Evolutionary conservation across 305 asterid species (phyloP).

Genomic region (Euphrasia arctica): DNA sequence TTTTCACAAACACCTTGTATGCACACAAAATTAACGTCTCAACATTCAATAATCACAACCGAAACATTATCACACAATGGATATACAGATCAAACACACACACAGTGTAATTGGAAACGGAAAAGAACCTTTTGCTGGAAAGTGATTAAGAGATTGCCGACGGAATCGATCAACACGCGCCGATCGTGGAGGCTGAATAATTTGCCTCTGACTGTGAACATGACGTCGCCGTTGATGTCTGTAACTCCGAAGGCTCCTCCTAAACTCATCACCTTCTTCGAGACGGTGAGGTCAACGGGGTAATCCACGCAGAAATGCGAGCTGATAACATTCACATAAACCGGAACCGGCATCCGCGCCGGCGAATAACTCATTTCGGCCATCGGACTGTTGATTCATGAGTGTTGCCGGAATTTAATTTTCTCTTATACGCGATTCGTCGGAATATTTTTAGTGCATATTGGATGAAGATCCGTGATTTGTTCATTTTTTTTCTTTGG

Average conservation of each 20-base stretch:
- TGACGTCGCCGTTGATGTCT: conserved; percentile 49
- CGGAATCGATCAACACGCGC: conserved; percentile 55
- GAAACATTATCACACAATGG: background rate
- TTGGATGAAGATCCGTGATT: too few species aligned
- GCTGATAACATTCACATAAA: conserved; percentile 41
- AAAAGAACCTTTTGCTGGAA: conserved; percentile 61
- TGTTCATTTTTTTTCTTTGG: too few species aligned
- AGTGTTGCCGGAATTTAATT: too few species aligned
- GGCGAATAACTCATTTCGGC: conserved; percentile 34
- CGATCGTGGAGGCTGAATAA: conserved; percentile 52
- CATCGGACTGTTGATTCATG: conserved; percentile 26
- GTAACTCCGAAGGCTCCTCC: conserved; percentile 38
- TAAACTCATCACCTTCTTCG: conserved; percentile 49
- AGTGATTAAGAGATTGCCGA: conserved; percentile 53
- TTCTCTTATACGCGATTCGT: too few species aligned
- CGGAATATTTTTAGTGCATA: too few species aligned
- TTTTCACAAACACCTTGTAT: conserved; percentile 5
- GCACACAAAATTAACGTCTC: background rate
- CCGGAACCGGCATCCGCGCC: conserved; percentile 5
- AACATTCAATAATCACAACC: background rate
- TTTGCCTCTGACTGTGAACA: conserved; percentile 54
- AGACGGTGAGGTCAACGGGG: conserved; percentile 55
- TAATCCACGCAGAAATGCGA: conserved; percentile 52
- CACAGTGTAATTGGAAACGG: background rate
- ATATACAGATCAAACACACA: background rate